Conservation (phyloP, 306 rosid genomes). For the Begonia peltatifolia region DNA sequence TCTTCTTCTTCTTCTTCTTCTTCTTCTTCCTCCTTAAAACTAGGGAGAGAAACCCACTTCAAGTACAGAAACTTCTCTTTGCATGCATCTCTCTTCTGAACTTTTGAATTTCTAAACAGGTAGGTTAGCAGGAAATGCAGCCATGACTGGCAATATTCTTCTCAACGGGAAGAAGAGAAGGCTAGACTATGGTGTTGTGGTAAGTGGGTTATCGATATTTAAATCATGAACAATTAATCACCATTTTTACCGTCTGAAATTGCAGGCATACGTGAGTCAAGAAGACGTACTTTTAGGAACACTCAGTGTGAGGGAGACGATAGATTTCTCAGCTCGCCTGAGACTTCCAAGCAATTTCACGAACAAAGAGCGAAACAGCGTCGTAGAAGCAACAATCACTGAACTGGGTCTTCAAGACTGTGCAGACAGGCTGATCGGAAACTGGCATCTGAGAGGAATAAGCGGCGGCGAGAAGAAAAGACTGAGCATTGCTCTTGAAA, state of each 20-base stretch:
- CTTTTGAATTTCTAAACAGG: conserved; percentile 26
- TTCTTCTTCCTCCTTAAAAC: background rate
- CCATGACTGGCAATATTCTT: conserved; percentile 73
- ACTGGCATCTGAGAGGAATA: conserved; percentile 84
- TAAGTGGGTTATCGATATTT: conserved; percentile 19
- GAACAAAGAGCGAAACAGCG: conserved; percentile 43
- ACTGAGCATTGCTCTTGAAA: conserved; percentile 82
- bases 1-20: too few relatives aligned
- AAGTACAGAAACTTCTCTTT: too few relatives aligned
- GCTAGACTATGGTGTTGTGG: conserved; percentile 53
- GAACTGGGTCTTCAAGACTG: conserved; percentile 90
- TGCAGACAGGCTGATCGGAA: conserved; percentile 53
- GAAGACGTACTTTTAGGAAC: conserved; percentile 78
- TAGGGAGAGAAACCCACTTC: background rate
- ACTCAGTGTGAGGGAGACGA: conserved; percentile 70
- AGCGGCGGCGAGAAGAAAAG: conserved; percentile 94
- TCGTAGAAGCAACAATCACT: conserved; percentile 42
- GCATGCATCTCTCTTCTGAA: too few relatives aligned
- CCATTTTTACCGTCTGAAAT: background rate
- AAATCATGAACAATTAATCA: background rate
- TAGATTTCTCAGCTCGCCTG: conserved; percentile 65
- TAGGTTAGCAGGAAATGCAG: conserved; percentile 56
- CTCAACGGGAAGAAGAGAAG: conserved; percentile 60
- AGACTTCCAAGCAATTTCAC: conserved; percentile 50
- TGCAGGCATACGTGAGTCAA: conserved; percentile 86